Evolutionary conservation across 208 protist species (phyloP).

Genomic region (Acanthamoeba castellanii): DNA sequence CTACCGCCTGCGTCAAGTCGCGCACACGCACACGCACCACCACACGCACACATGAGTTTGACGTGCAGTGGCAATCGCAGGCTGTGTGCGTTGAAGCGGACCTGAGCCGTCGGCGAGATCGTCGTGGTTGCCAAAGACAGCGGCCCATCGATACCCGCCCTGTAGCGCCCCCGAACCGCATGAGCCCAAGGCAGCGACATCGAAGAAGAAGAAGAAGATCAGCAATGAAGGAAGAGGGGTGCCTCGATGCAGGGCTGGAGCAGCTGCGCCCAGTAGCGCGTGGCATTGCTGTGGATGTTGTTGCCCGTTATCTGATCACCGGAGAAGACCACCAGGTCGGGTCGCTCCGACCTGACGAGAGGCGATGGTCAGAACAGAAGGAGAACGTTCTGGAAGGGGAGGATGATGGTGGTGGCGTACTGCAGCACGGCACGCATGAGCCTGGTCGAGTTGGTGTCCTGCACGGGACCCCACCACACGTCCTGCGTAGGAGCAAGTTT

Average conservation of each 20-base stretch:
- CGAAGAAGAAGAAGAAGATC: neutral
- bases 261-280: constrained; percentile 75
- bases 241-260: neutral
- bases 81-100: neutral
- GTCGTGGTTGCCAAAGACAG: constrained; percentile 82
- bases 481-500: neutral
- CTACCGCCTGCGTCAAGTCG: neutral
- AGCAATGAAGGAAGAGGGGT: too few species aligned
- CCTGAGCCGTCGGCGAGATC: constrained; percentile 11
- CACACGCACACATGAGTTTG: too few species aligned
- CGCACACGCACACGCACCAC: too few species aligned
- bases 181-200: neutral
- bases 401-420: neutral
- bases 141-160: constrained; percentile 66
- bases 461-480: constrained; percentile 72
- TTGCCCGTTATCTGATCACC: constrained; percentile 80
- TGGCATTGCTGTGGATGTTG: constrained; percentile 80
- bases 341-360: constrained; percentile 28
- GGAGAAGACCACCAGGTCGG: constrained; percentile 79
- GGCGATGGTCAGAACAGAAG: neutral
- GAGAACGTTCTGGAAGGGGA: neutral
- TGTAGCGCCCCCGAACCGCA: neutral
- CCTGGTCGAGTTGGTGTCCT: constrained; percentile 70
- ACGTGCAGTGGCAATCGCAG: neutral
- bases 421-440: constrained; percentile 36